Percentiles rank a stretch among this genome's conserved stretches.
phyloP scores from a whole-genome alignment of 2,329 filamentous ascomycete genomes.

The Colletotrichum sp. region DNA sequence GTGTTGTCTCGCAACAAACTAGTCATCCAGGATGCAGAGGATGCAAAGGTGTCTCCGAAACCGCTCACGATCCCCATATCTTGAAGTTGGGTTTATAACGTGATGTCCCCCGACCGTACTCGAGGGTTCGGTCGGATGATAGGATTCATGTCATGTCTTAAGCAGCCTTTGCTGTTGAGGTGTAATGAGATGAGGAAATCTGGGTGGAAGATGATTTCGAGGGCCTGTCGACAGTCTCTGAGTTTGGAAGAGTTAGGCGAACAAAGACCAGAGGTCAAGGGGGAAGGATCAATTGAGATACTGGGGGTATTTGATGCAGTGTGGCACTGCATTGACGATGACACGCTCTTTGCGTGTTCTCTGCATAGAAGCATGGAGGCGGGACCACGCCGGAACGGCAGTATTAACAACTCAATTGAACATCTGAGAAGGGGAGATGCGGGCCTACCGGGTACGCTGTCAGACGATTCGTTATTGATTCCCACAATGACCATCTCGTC shows the following conservation, averaged over 20 bases:
- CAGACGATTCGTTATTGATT: neutral
- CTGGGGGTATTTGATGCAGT: neutral
- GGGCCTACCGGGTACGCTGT: neutral
- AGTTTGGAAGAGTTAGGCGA: too few relatives aligned
- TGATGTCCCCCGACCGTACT: fast-evolving
- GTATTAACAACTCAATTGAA: neutral
- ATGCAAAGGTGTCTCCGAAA: neutral
- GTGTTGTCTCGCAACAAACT: neutral
- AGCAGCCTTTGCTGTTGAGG: too few relatives aligned
- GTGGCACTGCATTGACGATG: neutral
- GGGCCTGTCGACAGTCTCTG: too few relatives aligned
- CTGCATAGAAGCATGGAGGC: neutral
- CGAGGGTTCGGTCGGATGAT: too few relatives aligned
- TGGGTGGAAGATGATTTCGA: too few relatives aligned
- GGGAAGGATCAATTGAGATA: neutral
- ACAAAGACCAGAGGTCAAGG: too few relatives aligned
- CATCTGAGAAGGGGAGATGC: neutral
- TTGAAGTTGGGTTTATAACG: neutral
- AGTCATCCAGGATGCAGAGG: neutral
- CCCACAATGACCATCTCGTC: too few relatives aligned
- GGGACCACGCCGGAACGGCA: neutral
- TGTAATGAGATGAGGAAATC: too few relatives aligned
- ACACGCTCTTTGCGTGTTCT: neutral
- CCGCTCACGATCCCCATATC: neutral
- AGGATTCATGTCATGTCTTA: too few relatives aligned